Evolutionary conservation across 1,284 basidiomycete genomes (phyloP), one percentile per base, ranked within the genome.

Genomic region (Pascua guehoae): DNA sequence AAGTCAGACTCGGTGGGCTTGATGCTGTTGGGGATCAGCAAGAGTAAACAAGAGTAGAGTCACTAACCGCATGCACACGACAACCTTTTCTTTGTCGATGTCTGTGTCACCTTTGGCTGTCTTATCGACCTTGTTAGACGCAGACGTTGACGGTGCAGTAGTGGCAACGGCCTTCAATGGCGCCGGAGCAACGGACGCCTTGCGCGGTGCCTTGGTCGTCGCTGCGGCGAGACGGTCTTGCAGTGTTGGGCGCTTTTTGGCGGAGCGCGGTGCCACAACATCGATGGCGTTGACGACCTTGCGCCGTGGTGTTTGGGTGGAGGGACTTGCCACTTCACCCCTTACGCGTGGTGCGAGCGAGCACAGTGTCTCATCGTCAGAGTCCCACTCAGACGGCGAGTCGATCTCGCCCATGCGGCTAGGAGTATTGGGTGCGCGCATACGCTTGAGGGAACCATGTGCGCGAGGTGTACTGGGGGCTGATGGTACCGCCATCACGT

Each of bases 1-100:
- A 74, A 74, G n/a, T 60, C 18, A 5, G 67, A 71, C 12, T 46
- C 43, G 2, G 74, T 73, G 7, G 74, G 74, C 54, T 76, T 76
- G 58, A 74, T 67, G 32, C 73, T 75, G 62, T 14, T 32, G 24
- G n/a, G 8, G 37, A 51, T 62, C 42, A 58, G 55, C 32, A 12
- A 17, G 15, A 10, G 18, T 5, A 42, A 17, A 2, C 46, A 40
- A 43, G 17, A 12, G 41, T 24, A 17, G 15, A 12, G 49, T n/a
- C 43, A 66, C 72, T 61, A 36, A 75, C 72, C 73, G 66, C 52
- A 74, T 70, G 56, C 74, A 76, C 24, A 76, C 74, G 11, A 74
- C 63, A 18, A 76, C 74, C 53, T 76, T 76, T 60, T 76, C 74
- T 32, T 61, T 60, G 42, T 14, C 44, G 10, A 40, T 16, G 24